Evolutionary conservation across 2,329 filamentous ascomycete genomes (phyloP).

Genomic region (Cladorrhinum sp.): DNA sequence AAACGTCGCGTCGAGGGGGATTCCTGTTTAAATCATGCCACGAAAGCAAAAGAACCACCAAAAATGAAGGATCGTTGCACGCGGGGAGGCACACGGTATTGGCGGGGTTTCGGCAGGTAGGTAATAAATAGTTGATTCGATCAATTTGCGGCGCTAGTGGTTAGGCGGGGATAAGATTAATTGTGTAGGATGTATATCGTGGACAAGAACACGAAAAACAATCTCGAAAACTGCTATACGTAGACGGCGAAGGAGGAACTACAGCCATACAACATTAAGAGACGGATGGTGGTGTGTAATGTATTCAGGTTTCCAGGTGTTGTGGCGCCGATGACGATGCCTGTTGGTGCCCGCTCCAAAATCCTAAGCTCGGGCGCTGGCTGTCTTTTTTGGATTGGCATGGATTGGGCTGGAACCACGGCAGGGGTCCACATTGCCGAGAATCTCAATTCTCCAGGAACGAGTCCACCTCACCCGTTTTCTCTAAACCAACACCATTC

Average conservation of each 20-base stretch:
- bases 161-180: not conserved
- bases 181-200: not conserved
- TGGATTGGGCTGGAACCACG: not conserved
- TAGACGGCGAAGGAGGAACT: not conserved
- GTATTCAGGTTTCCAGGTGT: slow-evolving; percentile 12
- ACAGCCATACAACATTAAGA: not conserved
- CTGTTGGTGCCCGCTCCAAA: slow-evolving; percentile 19
- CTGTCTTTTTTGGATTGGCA: not conserved
- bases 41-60: not conserved
- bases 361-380: slow-evolving; percentile 20
- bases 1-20: not conserved
- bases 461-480: too few species aligned
- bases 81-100: not conserved
- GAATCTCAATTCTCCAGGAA: too few species aligned
- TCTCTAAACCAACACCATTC: too few species aligned
- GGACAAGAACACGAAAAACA: not conserved
- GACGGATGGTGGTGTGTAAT: not conserved
- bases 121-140: not conserved
- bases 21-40: not conserved
- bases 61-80: not conserved
- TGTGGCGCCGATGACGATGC: slow-evolving; percentile 19
- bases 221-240: not conserved
- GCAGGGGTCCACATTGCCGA: too few species aligned
- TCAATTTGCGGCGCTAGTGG: not conserved
- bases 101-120: not conserved